phyloP scores from a whole-genome alignment of 202 grass and related monocot genomes.

The Schoenoplectus triqueter region DNA sequence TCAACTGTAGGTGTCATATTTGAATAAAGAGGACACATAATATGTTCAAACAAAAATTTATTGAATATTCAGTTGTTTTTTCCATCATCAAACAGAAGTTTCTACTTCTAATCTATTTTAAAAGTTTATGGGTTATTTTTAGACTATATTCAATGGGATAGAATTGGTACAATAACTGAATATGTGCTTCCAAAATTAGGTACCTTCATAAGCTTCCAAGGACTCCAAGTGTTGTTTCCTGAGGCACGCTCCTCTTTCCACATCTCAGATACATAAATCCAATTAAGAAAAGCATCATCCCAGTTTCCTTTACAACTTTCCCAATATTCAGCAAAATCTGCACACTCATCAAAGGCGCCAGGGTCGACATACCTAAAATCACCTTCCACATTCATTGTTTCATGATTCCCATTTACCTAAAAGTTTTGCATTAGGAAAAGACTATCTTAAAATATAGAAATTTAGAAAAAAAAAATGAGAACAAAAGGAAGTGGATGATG shows the following conservation, averaged over 20 bases:
- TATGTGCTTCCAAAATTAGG: too few relatives aligned
- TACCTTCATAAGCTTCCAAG: slow-evolving; percentile 79
- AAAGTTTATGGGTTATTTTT: too few relatives aligned
- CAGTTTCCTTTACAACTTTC: slow-evolving; percentile 68
- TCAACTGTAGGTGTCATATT: not conserved
- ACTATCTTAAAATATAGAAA: too few relatives aligned
- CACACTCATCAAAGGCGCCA: slow-evolving; percentile 77
- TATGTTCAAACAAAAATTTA: too few relatives aligned
- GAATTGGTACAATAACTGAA: not conserved
- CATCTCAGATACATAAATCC: slow-evolving; percentile 59
- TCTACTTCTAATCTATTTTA: too few relatives aligned
- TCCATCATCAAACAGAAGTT: too few relatives aligned
- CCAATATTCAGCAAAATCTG: slow-evolving; percentile 73
- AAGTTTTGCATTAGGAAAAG: not conserved
- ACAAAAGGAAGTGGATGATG: not conserved
- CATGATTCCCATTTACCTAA: slow-evolving; percentile 92
- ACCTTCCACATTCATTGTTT: slow-evolving; percentile 93
- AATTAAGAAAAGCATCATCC: slow-evolving; percentile 76
- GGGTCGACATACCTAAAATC: slow-evolving; percentile 79
- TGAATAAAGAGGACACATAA: not conserved
- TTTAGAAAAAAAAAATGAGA: not conserved
- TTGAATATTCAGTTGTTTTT: too few relatives aligned
- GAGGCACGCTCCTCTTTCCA: not conserved
- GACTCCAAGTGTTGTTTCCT: slow-evolving; percentile 47
- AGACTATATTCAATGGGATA: too few relatives aligned